Base-by-base conservation (phyloP, 495 filamentous ascomycete species). In the Xylaria bambusicola region DNA sequence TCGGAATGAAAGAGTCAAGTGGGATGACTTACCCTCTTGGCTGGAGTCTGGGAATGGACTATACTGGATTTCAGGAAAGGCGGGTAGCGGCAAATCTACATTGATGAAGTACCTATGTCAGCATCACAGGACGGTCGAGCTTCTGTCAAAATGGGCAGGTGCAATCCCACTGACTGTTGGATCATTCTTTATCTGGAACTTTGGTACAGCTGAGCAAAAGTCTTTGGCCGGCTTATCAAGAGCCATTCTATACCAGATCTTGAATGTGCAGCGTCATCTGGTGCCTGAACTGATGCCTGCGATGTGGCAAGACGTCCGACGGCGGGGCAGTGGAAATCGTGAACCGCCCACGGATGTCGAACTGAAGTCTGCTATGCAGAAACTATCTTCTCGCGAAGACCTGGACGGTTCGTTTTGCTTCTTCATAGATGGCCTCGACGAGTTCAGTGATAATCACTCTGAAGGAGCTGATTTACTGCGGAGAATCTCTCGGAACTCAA, bases 181-280 rank as follows among this genome's bases (percentile, higher is more conserved):
- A 6, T 60, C 58, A 20, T 79, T 72, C 57, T 82, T 75, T 60
- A 82, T 81, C 61, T 82, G 77, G 75, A 67, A 58, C 35, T 44
- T 68, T 6, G 77, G 77, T 0, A 68, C 36, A 2, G 18, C 27
- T 3, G 20, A 75, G 15, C 73, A 80, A 56, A 75, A 71, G 56
- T 77, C 74, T 13, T 68, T 75, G 24, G 58, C 67, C 23, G 80
- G 80, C 0, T 64, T 83, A 7, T 58, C 79, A 1, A 68, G 66
- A 18, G 62, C 73, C 0, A 57, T 83, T 1, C 62, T 82, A 6
- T 75, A 61, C 41, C 61, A 80, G 45, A 66, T 75, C 1, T 61
- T 75, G 17, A 60, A 61, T 81, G 17, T 81, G 73, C 56, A 72
- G 80, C 42, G 75, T 81, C 35, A 73, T 83, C 35, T 80, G 81